Percentiles rank a stretch among this genome's conserved stretches.
These are phyloP conservation scores for Serendipita vermifera DNA, from an alignment of 768 basidiomycete genomes.

Conservation along the genomic window DNA sequence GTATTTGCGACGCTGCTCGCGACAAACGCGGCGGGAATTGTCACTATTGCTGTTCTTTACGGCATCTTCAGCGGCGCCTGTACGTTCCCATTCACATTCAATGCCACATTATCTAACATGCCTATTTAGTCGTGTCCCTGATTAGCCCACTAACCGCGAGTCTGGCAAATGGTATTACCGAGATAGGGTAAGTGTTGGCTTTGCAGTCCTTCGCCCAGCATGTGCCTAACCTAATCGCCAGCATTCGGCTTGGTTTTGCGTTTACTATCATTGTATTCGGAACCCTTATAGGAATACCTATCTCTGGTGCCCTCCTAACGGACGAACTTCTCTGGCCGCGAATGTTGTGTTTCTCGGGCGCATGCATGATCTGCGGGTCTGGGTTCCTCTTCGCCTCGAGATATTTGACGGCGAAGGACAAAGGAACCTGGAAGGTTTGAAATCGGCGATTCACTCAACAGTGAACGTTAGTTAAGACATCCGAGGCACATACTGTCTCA, in stretches of 20 bases:
- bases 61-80: not conserved
- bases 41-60: not conserved
- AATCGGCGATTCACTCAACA: too few species aligned
- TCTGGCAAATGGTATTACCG: not conserved
- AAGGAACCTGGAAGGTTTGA: too few species aligned
- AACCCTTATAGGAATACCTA: constrained; percentile 37
- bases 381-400: too few species aligned
- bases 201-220: not conserved
- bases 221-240: constrained; percentile 16
- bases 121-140: not conserved
- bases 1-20: not conserved
- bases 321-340: not conserved
- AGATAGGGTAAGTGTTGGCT: not conserved
- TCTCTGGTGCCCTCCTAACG: constrained; percentile 29
- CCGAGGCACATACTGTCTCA: too few species aligned
- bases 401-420: too few species aligned
- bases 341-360: too few species aligned
- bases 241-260: constrained; percentile 35
- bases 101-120: not conserved
- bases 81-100: not conserved
- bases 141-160: not conserved
- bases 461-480: too few species aligned
- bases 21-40: not conserved
- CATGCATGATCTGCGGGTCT: too few species aligned
- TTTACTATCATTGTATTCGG: constrained; percentile 35